Conservation (phyloP, 1,284 basidiomycete species). For the Sutorius eximius region DNA sequence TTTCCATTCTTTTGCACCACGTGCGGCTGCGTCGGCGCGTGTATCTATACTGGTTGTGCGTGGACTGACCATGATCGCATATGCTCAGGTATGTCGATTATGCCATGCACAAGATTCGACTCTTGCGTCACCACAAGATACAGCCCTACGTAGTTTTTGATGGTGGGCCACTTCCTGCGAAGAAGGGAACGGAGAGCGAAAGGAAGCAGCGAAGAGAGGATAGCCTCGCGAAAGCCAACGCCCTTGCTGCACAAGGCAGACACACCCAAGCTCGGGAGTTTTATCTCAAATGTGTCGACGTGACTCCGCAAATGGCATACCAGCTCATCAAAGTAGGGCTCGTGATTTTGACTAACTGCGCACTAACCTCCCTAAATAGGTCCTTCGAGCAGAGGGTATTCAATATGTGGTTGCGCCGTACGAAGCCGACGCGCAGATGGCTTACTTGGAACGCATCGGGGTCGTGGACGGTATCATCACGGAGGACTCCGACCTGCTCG, state of each 20-base stretch:
- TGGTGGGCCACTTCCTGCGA: constrained; percentile 93
- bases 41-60: not conserved
- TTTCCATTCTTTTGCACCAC: constrained; percentile 7
- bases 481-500: constrained; percentile 97
- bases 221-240: constrained; percentile 68
- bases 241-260: constrained; percentile 76
- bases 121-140: constrained; percentile 84
- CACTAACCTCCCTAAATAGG: constrained; percentile 47
- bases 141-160: constrained; percentile 95
- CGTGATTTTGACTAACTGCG: not conserved
- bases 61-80: constrained; percentile 7
- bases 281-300: constrained; percentile 91
- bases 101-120: constrained; percentile 88
- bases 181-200: constrained; percentile 85
- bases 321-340: constrained; percentile 89
- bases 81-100: constrained; percentile 86
- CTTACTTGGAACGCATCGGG: constrained; percentile 84
- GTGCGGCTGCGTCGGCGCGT: not conserved
- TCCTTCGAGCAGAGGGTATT: constrained; percentile 76
- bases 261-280: constrained; percentile 80
- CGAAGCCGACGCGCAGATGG: constrained; percentile 97
- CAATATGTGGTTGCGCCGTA: constrained; percentile 95
- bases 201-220: constrained; percentile 72
- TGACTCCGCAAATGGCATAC: constrained; percentile 96
- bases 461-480: constrained; percentile 93